These are phyloP conservation scores for Aspergillus carbonarius DNA, from an alignment of 2,329 filamentous ascomycete species.

Conservation along the genomic window DNA sequence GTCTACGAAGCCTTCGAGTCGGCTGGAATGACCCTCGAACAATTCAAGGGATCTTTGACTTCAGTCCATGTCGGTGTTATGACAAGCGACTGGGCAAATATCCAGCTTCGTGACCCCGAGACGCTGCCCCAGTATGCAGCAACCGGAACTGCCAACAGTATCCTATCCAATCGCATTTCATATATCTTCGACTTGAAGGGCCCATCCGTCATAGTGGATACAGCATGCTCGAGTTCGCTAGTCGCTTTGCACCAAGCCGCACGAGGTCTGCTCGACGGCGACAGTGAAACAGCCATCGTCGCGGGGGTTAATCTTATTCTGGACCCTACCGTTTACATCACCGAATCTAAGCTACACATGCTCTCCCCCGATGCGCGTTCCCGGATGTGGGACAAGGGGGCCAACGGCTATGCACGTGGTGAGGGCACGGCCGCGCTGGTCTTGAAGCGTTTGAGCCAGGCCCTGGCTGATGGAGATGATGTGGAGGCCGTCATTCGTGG, in stretches of 20 bases:
- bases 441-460: conserved; percentile 50
- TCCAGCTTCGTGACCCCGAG: conserved; percentile 2
- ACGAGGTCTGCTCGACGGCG: conserved; percentile 22
- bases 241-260: conserved; percentile 30
- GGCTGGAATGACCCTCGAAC: conserved; percentile 16
- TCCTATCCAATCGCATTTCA: conserved; percentile 35
- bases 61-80: conserved; percentile 11
- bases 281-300: conserved; percentile 15
- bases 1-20: conserved; percentile 25
- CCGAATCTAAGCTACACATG: conserved; percentile 26
- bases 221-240: conserved; percentile 43
- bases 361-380: conserved; percentile 53
- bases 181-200: conserved; percentile 26
- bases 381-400: conserved; percentile 44
- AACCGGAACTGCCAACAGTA: conserved; percentile 29
- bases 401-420: conserved; percentile 50
- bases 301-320: conserved; percentile 13
- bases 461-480: conserved; percentile 45
- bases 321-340: conserved; percentile 16
- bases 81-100: conserved; percentile 7
- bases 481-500: conserved; percentile 37
- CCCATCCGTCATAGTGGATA: conserved; percentile 43
- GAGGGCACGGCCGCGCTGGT: conserved; percentile 52
- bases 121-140: not conserved
- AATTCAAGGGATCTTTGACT: not conserved